These are phyloP conservation scores for Pulveroboletus frians DNA, from an alignment of 768 basidiomycete species.

Conservation along the genomic window DNA sequence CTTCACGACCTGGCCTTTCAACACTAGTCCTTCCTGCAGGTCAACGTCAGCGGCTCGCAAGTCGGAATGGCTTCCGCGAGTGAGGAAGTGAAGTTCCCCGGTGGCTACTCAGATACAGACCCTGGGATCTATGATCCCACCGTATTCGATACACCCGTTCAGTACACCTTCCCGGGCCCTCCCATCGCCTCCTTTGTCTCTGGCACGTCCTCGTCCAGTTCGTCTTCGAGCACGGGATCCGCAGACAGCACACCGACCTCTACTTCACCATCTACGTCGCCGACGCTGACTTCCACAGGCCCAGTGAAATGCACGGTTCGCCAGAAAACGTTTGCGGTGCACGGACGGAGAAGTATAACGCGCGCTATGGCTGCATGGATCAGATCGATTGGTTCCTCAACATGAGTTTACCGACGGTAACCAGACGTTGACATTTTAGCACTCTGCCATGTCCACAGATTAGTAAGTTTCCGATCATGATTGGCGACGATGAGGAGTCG, in stretches of 20 bases:
- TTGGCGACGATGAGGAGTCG: neutral
- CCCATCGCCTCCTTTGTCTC: conserved; percentile 39
- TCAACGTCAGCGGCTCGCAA: conserved; percentile 50
- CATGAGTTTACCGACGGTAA: neutral
- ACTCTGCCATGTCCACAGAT: neutral
- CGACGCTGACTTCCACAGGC: conserved; percentile 3
- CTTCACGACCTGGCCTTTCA: neutral
- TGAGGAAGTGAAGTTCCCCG: conserved; percentile 64
- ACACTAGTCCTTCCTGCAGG: conserved; percentile 27
- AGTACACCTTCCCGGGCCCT: conserved; percentile 52
- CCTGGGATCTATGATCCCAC: conserved; percentile 63
- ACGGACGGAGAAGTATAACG: conserved; percentile 13
- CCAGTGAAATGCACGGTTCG: conserved; percentile 14
- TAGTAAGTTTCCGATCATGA: neutral
- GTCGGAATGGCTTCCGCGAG: conserved; percentile 40
- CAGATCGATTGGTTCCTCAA: conserved; percentile 15
- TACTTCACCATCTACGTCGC: conserved; percentile 5
- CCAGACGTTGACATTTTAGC: neutral
- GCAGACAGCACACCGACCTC: neutral
- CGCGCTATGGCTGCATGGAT: conserved; percentile 20
- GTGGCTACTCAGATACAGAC: conserved; percentile 65
- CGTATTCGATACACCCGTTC: conserved; percentile 29
- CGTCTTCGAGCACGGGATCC: conserved; percentile 5
- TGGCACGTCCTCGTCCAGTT: conserved; percentile 12
- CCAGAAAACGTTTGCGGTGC: conserved; percentile 18